phyloP scores from a whole-genome alignment of 306 rosid species.

The Pueraria montana region DNA sequence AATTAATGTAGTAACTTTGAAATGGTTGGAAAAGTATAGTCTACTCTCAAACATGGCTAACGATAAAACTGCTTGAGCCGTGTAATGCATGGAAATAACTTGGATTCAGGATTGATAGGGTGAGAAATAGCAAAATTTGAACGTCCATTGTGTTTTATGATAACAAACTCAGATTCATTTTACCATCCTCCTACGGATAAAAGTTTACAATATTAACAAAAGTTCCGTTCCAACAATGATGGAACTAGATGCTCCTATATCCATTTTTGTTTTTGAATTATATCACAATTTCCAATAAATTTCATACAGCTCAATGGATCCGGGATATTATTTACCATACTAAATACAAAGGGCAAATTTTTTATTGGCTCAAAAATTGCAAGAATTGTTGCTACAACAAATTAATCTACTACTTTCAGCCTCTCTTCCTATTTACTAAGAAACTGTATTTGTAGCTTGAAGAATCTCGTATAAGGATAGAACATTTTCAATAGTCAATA shows the following conservation, averaged over 20 bases:
- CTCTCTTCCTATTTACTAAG: constrained; percentile 47
- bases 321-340: constrained; percentile 28
- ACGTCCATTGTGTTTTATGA: neutral
- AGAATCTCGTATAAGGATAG: constrained; percentile 85
- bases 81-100: neutral
- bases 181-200: neutral
- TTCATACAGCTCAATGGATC: constrained; percentile 36
- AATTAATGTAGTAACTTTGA: neutral
- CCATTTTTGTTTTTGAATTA: neutral
- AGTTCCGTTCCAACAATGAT: neutral
- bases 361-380: constrained; percentile 46
- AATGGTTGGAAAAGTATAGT: too few relatives aligned
- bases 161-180: neutral
- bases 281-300: constrained; percentile 29
- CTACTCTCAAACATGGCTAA: neutral
- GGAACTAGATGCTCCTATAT: constrained; percentile 1
- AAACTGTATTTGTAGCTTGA: constrained; percentile 66
- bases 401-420: constrained; percentile 39
- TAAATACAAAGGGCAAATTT: constrained; percentile 29
- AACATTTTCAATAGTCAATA: constrained; percentile 81
- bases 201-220: neutral
- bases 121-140: neutral
- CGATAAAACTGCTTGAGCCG: neutral
- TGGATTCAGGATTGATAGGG: neutral
- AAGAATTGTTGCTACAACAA: constrained; percentile 40